A percentile compares a stretch with the other conserved stretches of the same genome.
Evolutionary conservation across 306 rosid genomes (phyloP).

Genomic region (Glycine tomentella): DNA sequence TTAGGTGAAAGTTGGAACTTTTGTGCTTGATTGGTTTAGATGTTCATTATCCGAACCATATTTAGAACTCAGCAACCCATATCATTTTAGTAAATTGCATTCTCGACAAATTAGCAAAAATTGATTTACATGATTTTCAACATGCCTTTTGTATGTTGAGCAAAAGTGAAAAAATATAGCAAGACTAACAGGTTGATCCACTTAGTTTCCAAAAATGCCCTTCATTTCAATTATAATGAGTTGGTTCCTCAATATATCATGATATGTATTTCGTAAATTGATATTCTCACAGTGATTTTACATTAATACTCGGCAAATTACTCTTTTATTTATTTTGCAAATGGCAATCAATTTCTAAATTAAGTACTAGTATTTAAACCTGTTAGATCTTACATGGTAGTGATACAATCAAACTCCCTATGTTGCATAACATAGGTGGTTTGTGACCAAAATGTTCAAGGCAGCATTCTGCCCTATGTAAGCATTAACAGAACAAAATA

Average conservation of each 20-base stretch:
- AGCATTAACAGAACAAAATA: too few relatives aligned
- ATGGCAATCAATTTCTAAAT: too few relatives aligned
- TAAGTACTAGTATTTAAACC: too few relatives aligned
- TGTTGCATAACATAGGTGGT: too few relatives aligned
- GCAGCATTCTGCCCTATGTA: too few relatives aligned
- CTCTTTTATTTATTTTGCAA: neutral
- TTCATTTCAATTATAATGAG: neutral
- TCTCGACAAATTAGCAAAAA: neutral
- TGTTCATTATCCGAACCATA: too few relatives aligned
- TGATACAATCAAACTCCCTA: too few relatives aligned
- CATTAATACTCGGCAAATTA: neutral
- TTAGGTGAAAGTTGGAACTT: neutral
- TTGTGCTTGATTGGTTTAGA: neutral
- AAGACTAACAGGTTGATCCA: neutral
- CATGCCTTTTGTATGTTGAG: neutral
- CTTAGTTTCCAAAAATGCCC: neutral
- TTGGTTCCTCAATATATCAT: neutral
- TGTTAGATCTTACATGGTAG: too few relatives aligned
- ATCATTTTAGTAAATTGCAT: too few relatives aligned
- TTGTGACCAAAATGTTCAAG: too few relatives aligned
- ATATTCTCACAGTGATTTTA: neutral
- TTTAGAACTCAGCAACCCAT: too few relatives aligned
- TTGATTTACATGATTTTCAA: conserved; percentile 10
- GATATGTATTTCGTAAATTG: neutral
- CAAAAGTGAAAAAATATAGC: neutral